Conservation (phyloP, 1,284 basidiomycete genomes). For the Ustilago tritici region DNA sequence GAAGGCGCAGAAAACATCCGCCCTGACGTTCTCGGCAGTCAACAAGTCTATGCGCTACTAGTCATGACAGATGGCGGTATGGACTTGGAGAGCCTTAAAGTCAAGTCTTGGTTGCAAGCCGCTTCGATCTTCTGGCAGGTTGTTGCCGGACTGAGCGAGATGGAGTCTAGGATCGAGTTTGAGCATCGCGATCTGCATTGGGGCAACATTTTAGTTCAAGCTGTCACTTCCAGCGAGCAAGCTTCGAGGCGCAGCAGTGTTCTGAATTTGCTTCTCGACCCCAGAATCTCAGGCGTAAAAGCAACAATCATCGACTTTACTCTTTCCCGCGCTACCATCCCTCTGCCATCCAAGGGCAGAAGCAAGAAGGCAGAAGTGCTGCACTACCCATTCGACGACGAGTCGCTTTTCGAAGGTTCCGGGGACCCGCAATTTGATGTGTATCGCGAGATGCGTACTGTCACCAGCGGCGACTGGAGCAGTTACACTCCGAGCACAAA, state of each 20-base stretch:
- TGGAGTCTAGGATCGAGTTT: conserved; percentile 82
- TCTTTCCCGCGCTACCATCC: conserved; percentile 76
- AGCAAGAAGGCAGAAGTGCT: conserved; percentile 32
- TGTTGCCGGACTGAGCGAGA: conserved; percentile 79
- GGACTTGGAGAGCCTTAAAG: conserved; percentile 85
- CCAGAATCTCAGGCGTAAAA: conserved; percentile 74
- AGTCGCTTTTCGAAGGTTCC: conserved; percentile 73
- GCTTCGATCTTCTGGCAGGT: conserved; percentile 92
- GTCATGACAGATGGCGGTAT: conserved; percentile 87
- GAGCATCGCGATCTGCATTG: conserved; percentile 99
- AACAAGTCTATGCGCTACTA: conserved; percentile 87
- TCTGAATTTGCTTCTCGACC: conserved; percentile 36
- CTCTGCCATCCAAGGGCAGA: conserved; percentile 15
- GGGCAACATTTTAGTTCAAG: conserved; percentile 88
- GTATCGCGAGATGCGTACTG: conserved; percentile 84
- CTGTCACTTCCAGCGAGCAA: not conserved
- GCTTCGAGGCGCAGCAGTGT: not conserved
- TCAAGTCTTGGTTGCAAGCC: conserved; percentile 86
- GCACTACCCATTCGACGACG: conserved; percentile 67
- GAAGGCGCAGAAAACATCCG: conserved; percentile 83
- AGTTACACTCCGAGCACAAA: conserved; percentile 84
- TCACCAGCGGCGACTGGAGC: conserved; percentile 77
- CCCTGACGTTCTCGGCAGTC: conserved; percentile 79
- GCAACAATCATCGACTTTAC: conserved; percentile 94
- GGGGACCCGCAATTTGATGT: conserved; percentile 95